phyloP scores from a whole-genome alignment of 306 rosid species.

The Vigna angularis region DNA sequence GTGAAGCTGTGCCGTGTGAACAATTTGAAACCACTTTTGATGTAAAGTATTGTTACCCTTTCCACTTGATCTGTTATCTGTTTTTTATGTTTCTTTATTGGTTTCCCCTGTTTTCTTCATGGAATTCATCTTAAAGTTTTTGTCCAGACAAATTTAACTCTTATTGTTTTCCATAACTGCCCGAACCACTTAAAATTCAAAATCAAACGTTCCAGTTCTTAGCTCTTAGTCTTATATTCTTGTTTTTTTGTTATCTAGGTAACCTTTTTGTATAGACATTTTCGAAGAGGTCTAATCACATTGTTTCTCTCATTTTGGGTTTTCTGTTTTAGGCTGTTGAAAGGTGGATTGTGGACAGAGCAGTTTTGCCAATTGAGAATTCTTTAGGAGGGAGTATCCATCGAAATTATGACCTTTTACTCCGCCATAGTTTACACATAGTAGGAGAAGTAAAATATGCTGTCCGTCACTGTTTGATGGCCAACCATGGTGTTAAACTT shows the following conservation, averaged over 20 bases:
- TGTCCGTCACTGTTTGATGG: constrained; percentile 90
- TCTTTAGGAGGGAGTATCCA: constrained; percentile 98
- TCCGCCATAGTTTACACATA: constrained; percentile 87
- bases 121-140: background rate
- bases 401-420: constrained; percentile 94
- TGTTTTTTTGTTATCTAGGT: constrained; percentile 31
- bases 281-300: constrained; percentile 29
- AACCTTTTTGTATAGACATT: constrained; percentile 15
- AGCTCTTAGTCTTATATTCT: background rate
- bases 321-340: constrained; percentile 75
- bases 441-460: constrained; percentile 97
- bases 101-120: background rate
- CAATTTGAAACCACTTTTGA: constrained; percentile 93
- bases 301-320: constrained; percentile 16
- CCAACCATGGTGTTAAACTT: constrained; percentile 79
- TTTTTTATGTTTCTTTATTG: constrained; percentile 3
- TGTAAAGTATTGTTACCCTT: constrained; percentile 46
- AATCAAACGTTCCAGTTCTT: constrained; percentile 3
- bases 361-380: constrained; percentile 95
- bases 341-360: constrained; percentile 95
- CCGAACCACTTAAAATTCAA: constrained; percentile 8
- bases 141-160: background rate
- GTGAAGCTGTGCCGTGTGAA: constrained; percentile 96
- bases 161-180: background rate
- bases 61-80: background rate